A percentile compares a stretch with the other conserved stretches of the same genome.
Evolutionary conservation across 2,329 filamentous ascomycete genomes (phyloP).

Genomic region (Cercospora nicotianae): DNA sequence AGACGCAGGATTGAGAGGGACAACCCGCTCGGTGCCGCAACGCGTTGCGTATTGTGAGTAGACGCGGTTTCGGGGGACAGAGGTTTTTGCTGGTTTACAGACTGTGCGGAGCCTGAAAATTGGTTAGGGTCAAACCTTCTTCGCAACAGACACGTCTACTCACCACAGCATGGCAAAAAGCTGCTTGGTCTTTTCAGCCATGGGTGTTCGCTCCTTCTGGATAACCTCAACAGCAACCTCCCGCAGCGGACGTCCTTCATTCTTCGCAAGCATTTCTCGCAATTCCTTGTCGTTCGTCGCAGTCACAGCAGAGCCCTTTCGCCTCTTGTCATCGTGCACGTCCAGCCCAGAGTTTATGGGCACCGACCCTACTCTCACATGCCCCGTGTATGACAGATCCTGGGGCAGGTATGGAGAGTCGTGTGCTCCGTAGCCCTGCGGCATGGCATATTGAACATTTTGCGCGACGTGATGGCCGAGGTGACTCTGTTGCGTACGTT

Average conservation of each 20-base stretch:
- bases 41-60: conserved; percentile 94
- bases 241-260: conserved; percentile 65
- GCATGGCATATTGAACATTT: conserved; percentile 26
- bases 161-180: conserved; percentile 89
- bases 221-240: conserved; percentile 76
- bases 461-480: conserved; percentile 28
- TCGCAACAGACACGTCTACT: conserved; percentile 36
- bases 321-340: conserved; percentile 48
- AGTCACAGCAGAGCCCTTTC: conserved; percentile 63
- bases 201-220: conserved; percentile 75
- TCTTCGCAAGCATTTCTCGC: conserved; percentile 70
- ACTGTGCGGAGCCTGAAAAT: conserved; percentile 67
- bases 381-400: conserved; percentile 32
- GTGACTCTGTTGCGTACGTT: conserved; percentile 18
- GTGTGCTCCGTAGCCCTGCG: conserved; percentile 28
- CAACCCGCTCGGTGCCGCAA: conserved; percentile 90
- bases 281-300: conserved; percentile 81
- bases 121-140: conserved; percentile 29
- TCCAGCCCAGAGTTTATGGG: conserved; percentile 29
- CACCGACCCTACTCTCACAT: conserved; percentile 33
- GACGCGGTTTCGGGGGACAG: conserved; percentile 87
- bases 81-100: conserved; percentile 74
- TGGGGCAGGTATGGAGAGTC: conserved; percentile 32
- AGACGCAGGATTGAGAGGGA: conserved; percentile 91
- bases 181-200: conserved; percentile 79